Evolutionary conservation across 2,329 filamentous ascomycete genomes (phyloP).

Genomic region (Penicillium sp.): DNA sequence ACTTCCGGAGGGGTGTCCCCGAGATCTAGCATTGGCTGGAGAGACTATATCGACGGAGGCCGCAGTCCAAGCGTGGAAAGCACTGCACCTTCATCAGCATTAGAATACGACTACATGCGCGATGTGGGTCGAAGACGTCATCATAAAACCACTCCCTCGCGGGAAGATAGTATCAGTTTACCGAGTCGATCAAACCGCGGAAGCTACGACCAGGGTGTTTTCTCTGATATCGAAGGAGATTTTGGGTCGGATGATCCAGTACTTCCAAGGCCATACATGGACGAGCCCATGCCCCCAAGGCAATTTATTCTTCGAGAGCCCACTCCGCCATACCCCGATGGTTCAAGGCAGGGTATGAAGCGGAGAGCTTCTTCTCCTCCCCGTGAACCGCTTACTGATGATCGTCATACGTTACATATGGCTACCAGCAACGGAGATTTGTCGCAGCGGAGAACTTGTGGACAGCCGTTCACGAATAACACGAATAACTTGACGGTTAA

Average conservation of each 20-base stretch:
- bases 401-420: conserved; percentile 35
- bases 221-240: conserved; percentile 50
- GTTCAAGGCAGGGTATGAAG: conserved; percentile 58
- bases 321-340: conserved; percentile 37
- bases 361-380: conserved; percentile 65
- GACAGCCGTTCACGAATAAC: conserved; percentile 55
- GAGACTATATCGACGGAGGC: conserved; percentile 39
- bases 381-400: conserved; percentile 48
- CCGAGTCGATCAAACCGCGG: conserved; percentile 57
- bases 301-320: conserved; percentile 42
- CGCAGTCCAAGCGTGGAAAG: conserved; percentile 48
- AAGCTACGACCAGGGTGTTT: conserved; percentile 62
- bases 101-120: conserved; percentile 43
- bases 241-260: conserved; percentile 40
- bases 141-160: conserved; percentile 48
- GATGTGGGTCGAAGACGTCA: conserved; percentile 46
- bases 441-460: conserved; percentile 54
- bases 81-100: conserved; percentile 37
- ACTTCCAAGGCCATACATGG: conserved; percentile 25
- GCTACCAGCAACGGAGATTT: conserved; percentile 50
- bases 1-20: conserved; percentile 44
- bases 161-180: conserved; percentile 53
- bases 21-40: conserved; percentile 41
- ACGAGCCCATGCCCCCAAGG: conserved; percentile 37
- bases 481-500: conserved; percentile 56